Evolutionary conservation across 768 basidiomycete genomes (phyloP), one percentile per base, ranked within the genome.

Genomic region (Lactifluus hygrophoroides): DNA sequence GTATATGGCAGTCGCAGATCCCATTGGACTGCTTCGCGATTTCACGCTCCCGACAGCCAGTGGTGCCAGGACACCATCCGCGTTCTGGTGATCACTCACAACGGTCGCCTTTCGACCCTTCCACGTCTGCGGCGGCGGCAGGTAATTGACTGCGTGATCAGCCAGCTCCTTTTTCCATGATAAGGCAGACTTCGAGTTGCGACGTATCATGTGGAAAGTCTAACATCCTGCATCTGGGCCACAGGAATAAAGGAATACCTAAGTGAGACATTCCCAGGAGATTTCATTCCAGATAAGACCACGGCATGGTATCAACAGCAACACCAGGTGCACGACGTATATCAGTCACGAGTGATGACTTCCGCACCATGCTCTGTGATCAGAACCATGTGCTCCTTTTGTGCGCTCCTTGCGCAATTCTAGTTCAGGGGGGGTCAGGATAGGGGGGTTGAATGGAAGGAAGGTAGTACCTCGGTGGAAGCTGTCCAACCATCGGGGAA

Each of bases 401-500:
- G 90, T 3, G 92, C 90, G 53, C 84, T 81, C 27, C 91, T 78
- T 1, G 87, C 88, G 50, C 89, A 88, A 56, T 85, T 86, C 89
- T 92, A 46, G 27, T 32, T 10, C 19, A 11, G 19, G 17, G 25
- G 4, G 19, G 19, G n/a, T 17, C 14, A 30, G 10, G 17, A 34
- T 27, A 50, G 37, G n/a, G 27, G 32, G 19, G 44, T 43, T 30
- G 57, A 27, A 34, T 17, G 17, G 44, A 34, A 28, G 34, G 28
- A n/a, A 34, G 3, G 47, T 32, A 80, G 54, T 66, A 84, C 93
- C 75, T 88, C 84, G 0, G 92, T 93, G 0, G 88, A 88, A n/a
- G 87, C 84, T 3, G 91, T 93, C 94, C 94, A 95, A 25, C 89
- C 90, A 67, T 95, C 94, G 2, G 89, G 89, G 69, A 90, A 94